phyloP scores from a whole-genome alignment of 1,139 yeast species.

The Geotrichum cucujoidarum region DNA sequence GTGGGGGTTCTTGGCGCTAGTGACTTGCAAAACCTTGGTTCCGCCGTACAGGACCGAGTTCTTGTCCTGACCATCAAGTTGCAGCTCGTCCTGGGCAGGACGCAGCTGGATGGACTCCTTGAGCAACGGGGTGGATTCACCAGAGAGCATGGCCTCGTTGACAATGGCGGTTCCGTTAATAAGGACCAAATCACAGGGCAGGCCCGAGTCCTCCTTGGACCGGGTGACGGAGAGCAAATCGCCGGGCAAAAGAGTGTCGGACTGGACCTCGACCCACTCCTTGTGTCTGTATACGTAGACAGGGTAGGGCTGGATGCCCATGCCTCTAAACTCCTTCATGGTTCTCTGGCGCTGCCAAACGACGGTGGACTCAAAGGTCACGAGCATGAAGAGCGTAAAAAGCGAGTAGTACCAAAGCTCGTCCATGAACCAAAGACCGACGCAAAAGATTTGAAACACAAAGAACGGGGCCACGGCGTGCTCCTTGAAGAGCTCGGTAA shows the following conservation, averaged over 20 bases:
- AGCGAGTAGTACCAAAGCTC: constrained; percentile 95
- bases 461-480: constrained; percentile 98
- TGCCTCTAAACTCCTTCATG: constrained; percentile 89
- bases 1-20: constrained; percentile 53
- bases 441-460: constrained; percentile 93
- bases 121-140: constrained; percentile 94
- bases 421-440: constrained; percentile 93
- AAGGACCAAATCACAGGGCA: constrained; percentile 91
- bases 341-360: constrained; percentile 90
- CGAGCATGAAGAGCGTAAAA: constrained; percentile 86
- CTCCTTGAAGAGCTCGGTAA: constrained; percentile 84
- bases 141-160: constrained; percentile 96
- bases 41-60: constrained; percentile 93
- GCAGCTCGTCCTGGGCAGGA: constrained; percentile 62
- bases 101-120: constrained; percentile 87
- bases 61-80: constrained; percentile 79
- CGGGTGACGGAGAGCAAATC: constrained; percentile 86
- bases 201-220: constrained; percentile 83
- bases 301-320: constrained; percentile 92
- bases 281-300: constrained; percentile 67
- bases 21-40: constrained; percentile 90
- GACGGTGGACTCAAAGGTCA: constrained; percentile 89
- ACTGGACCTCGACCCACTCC: constrained; percentile 65
- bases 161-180: constrained; percentile 88
- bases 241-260: constrained; percentile 81